Base-by-base conservation (phyloP, 2,329 filamentous ascomycete species). In the Paracoccidioides lutzii region DNA sequence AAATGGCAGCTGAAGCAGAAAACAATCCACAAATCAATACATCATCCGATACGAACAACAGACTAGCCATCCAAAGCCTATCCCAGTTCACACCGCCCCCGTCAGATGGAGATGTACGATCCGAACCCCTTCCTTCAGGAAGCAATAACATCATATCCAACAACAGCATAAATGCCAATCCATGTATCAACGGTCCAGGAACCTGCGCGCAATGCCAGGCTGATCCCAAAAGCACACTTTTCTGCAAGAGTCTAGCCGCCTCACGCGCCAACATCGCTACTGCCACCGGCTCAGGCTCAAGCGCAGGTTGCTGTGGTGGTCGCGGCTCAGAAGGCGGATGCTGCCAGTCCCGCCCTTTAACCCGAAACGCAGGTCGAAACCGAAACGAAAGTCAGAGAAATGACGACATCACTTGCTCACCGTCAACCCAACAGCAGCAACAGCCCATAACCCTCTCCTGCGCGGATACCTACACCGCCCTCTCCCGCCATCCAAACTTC, bases 161-260 rank as follows among this genome's bases (percentile, higher is more conserved):
- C 37, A 38, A 38, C 45, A 60, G 61, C 57, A 59, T 70, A 58
- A 63, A 69, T 8, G 67, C 68, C 28, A 73, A 72, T 49, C 66
- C 71, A 49, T 76, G 85, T 32, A 76, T 80, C 41, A 84, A 84
- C 54, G 87, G 86, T 0, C 88, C 88, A 0, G 88, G 88, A 8
- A 87, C 84, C 14, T 93, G 88, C 66, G 80, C 84, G 3, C 87
- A 91, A 71, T 93, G 88, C 66, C 78, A 85, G 57, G 76, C 81
- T 1, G 87, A 91, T 66, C 87, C 88, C 15, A 84, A 85, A 66
- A 88, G 87, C 3, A 88, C 86, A 1, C 80, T 90, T 41, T 93
- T 93, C 74, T 93, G 88, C 71, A 85, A 88, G 59, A 85, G 87
- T 9, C 80, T 91, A 53, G 86, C 87, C 30, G 87, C 87, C 58